Base-by-base conservation (phyloP, 257 asterid genomes). In the Hygrophila difformis region DNA sequence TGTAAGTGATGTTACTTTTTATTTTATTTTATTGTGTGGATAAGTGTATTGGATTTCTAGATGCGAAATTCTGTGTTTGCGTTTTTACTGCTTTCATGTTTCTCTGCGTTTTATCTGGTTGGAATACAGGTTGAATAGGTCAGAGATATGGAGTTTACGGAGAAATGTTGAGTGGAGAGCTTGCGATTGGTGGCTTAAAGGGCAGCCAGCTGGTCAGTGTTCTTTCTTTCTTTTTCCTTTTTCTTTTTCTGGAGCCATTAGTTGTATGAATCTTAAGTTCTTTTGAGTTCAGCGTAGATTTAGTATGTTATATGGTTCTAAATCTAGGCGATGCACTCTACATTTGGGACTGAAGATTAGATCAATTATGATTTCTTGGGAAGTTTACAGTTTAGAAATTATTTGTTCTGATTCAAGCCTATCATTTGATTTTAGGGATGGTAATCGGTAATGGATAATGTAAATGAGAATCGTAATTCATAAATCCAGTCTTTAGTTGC, bases 181-280 rank as follows among this genome's bases (percentile, higher is more conserved):
- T 57, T 91, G 94, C 80, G 64, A 66, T 51, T 91, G 99, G 99
- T 91, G 96, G 96, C 65, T 79, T 51, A 82, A 59, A 59, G 80
- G 71, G 18, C 64, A 49, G 39, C 82, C 72, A 16, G 55, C 65
- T 31, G 87, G 96, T 91, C 59, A 66, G 93, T 49, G 20, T 48
- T 59, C 49, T 41, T 6, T 31, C 5, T 20, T 49, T 44, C n/a
- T n/a, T n/a, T n/a, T n/a, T n/a, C n/a, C n/a, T n/a, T n/a, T n/a
- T n/a, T n/a, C n/a, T n/a, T n/a, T n/a, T n/a, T n/a, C n/a, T n/a
- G n/a, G n/a, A n/a, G n/a, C n/a, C n/a, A n/a, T n/a, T n/a, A n/a
- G 12, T 6, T 53, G 18, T 37, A 12, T 24, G 42, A 15, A 22
- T 53, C 11, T 18, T 18, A 45, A 12, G n/a, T n/a, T n/a, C n/a